Base-by-base conservation (phyloP, 2,329 filamentous ascomycete genomes). In the Scolecobasidium constrictum region DNA sequence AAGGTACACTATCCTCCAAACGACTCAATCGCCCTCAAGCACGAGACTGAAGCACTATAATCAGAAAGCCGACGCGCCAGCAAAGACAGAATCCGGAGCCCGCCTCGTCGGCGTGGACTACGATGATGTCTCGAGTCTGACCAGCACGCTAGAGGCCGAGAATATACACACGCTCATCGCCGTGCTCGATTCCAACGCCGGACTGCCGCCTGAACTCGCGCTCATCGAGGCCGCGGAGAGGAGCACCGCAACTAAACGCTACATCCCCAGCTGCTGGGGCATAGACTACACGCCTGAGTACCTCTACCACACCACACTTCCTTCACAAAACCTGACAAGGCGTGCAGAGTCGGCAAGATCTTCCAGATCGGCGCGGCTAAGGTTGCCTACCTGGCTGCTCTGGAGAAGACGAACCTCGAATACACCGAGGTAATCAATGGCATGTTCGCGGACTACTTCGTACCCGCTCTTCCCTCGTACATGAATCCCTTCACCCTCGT, bases 191-290 rank as follows among this genome's bases (percentile, higher is more conserved):
- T 40, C 49, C 13, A 23, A 37, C 20, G 35, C 38, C 11, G 43
- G 9, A 13, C 43, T 33, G 19, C 16, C 45, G 16, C 28, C 49
- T 13, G 47, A 52, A 17, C 31, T 45, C 20, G 49, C 47, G 23
- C 39, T 53, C 2, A 47, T 53, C 35, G 12, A 44, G 19, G 51
- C 47, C 11, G 35, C 48, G n/a, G 38, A 42, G 1, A 40, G 22
- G 16, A 48, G 48, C 3, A 35, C 15, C 4, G 20, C 31, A 5
- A 53, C 51, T 13, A 48, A 45, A 39, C 48, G 51, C 15, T 53
- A 43, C 35, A 48, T 53, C 28, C 45, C 51, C 3, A 53, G 46
- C 22, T 35, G 23, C 5, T 53, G 48, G 48, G 50, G 48, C 9
- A 37, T 48, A 7, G 38, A 19, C 11, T 48, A 47, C 34, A 45